Evolutionary conservation across 2,329 filamentous ascomycete species (phyloP).

Genomic region (Beauveria caledonica): DNA sequence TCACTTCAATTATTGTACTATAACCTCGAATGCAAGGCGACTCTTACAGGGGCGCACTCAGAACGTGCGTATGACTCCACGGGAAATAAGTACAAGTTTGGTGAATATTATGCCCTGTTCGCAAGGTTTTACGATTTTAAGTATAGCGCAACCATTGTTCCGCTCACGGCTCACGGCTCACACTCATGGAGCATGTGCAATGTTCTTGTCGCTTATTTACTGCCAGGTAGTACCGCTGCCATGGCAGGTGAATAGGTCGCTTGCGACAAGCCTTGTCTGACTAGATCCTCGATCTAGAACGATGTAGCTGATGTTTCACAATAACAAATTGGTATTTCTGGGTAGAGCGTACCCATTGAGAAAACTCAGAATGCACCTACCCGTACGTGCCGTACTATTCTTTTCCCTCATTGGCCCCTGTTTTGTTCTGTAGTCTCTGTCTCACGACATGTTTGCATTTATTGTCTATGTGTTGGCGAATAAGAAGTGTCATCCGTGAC

Average conservation of each 20-base stretch:
- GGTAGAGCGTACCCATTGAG: not conserved
- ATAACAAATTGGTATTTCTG: not conserved
- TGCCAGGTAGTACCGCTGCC: not conserved
- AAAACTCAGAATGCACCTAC: not conserved
- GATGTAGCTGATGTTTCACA: not conserved
- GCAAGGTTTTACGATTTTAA: not conserved
- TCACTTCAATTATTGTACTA: too few species aligned
- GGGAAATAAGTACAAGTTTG: too few species aligned
- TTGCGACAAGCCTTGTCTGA: not conserved
- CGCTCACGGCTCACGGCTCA: not conserved
- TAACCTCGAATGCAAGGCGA: too few species aligned
- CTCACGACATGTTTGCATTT: not conserved
- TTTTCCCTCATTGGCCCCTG: not conserved
- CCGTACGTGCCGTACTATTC: not conserved
- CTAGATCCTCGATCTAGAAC: not conserved
- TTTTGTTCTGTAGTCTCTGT: not conserved
- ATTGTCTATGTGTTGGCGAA: not conserved
- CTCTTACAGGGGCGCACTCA: too few species aligned
- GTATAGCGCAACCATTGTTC: not conserved
- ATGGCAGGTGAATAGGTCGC: not conserved
- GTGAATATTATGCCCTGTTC: not conserved
- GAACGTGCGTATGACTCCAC: too few species aligned
- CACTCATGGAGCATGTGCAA: not conserved
- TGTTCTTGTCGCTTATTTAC: conserved; percentile 7
- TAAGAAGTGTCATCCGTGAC: not conserved